Base-by-base conservation (phyloP, 2,329 filamentous ascomycete species). In the Ophiostoma populinum region DNA sequence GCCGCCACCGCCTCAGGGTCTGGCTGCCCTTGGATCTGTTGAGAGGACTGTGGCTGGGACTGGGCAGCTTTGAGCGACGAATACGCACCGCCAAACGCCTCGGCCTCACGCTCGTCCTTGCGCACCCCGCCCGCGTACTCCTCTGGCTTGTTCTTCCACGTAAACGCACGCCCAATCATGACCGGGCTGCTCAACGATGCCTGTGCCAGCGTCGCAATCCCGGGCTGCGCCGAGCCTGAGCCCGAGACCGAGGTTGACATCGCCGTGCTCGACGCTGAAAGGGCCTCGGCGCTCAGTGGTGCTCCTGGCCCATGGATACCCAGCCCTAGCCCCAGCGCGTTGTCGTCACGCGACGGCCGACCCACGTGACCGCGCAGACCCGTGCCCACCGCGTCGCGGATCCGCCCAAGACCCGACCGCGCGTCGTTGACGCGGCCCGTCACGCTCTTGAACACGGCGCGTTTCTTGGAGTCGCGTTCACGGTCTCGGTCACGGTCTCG, bases 351-450 rank as follows among this genome's bases (percentile, higher is more conserved):
- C 4, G 70, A 73, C n/a, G 62, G 61, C 11, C 65, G 63, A 43
- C 54, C 62, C 31, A 49, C 47, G 40, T 76, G 69, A 2, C 67
- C 64, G 42, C 62, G 62, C n/a, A 63, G 34, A 10, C 57, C 58
- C 11, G 63, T 62, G 1, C 81, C 80, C 24, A 93, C 79, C 3
- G 75, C 82, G 49, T 87, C 83, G 49, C 86, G 86, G 51, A 94
- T 85, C 24, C 81, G 75, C 2, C 80, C 80, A 37, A 93, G 66
- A 0, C 85, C 83, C 37, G 78, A 83, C 31, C 79, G 75, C 30
- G 83, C 80, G 53, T 92, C 83, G 42, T 70, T 80, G 50, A 81
- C 78, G 44, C 79, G 78, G 5, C 71, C 80, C 3, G 78, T 78
- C 12, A 90, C 80, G 40, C 75, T 80, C 51, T 81, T 90, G 53